Conservation (phyloP, 345 rosid species). For the Isatis tinctoria region DNA sequence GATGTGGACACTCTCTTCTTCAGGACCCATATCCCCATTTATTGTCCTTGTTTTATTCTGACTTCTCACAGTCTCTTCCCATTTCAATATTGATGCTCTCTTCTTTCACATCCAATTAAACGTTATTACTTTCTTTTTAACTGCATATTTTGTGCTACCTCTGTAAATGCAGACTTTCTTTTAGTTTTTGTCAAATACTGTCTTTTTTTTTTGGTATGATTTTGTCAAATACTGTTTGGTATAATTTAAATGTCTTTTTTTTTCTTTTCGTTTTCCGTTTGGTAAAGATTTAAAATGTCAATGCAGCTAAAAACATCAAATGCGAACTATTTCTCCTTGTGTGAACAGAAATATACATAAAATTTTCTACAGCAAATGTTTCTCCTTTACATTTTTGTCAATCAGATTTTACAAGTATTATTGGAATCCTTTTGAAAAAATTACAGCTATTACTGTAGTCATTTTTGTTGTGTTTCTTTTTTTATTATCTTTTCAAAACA, state of each 20-base stretch:
- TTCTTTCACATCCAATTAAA: slow-evolving; percentile 29
- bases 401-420: no score
- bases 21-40: slow-evolving; percentile 30
- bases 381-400: not conserved
- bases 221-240: not conserved
- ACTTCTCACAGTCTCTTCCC: slow-evolving; percentile 28
- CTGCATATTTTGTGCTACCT: not conserved
- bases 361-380: not conserved
- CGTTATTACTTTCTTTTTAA: not conserved
- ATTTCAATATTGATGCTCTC: slow-evolving; percentile 29
- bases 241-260: no score
- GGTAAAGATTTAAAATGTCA: not conserved
- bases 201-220: no score
- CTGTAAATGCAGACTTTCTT: not conserved
- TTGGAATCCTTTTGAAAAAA: no score
- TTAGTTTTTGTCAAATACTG: not conserved
- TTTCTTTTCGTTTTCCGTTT: not conserved
- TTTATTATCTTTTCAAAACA: not conserved
- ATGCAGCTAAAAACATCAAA: not conserved
- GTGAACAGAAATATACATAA: not conserved
- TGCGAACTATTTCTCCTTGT: not conserved
- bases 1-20: slow-evolving; percentile 22
- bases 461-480: no score
- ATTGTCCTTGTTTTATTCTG: slow-evolving; percentile 26
- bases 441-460: no score